Conservation (phyloP, 345 rosid species). For the thale cress (Arabidopsis thaliana) region DNA sequence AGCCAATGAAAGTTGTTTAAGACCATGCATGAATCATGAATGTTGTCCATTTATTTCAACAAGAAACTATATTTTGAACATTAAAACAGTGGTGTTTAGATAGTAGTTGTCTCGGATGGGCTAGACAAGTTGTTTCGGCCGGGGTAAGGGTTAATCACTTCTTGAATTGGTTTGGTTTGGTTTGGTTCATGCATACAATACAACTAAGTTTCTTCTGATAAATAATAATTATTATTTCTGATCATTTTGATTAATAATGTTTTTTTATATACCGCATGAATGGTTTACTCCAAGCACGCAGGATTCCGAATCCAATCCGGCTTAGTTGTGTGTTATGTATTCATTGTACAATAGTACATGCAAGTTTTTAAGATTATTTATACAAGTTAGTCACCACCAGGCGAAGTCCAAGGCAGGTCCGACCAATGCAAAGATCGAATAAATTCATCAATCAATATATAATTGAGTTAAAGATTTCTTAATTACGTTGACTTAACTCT, state of each 20-base stretch:
- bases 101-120: background rate
- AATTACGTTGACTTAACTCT: background rate
- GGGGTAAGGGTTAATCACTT: background rate
- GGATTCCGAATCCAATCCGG: background rate
- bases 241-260: background rate
- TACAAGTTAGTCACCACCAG: background rate
- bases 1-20: background rate
- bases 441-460: background rate
- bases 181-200: background rate
- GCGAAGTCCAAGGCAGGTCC: conserved; percentile 12
- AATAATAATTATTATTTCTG: background rate
- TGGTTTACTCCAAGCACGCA: conserved; percentile 13
- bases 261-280: background rate
- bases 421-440: background rate
- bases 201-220: background rate
- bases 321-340: conserved; percentile 6
- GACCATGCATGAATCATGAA: background rate
- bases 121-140: background rate
- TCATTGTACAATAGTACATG: background rate
- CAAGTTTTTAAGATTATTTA: background rate
- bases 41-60: background rate
- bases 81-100: background rate
- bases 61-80: background rate
- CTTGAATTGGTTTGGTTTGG: background rate
- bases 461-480: background rate